Percentiles rank a stretch among this genome's conserved stretches.
These are phyloP conservation scores for Jackrogersella multiformis DNA, from an alignment of 495 filamentous ascomycete species.

Conservation along the genomic window DNA sequence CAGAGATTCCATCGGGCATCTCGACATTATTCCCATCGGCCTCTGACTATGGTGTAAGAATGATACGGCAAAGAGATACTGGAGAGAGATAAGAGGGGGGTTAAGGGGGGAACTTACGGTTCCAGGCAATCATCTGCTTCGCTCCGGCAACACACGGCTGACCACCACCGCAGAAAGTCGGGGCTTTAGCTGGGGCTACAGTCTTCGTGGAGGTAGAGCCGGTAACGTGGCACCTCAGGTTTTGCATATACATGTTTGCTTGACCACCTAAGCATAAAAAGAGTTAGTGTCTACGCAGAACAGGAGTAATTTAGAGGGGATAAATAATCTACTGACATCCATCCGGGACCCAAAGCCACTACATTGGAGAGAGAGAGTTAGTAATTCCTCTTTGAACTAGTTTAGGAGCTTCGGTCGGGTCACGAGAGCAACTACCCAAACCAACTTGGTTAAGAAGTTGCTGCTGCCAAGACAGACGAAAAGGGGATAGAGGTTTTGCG, in stretches of 20 bases:
- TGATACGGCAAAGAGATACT: not conserved
- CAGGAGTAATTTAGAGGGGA: not conserved
- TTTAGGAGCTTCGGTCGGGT: not conserved
- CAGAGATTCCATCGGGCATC: slow-evolving; percentile 39
- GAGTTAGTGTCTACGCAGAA: not conserved
- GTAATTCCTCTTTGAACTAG: not conserved
- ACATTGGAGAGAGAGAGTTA: not conserved
- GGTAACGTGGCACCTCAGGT: slow-evolving; percentile 63
- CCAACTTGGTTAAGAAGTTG: not conserved
- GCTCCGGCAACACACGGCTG: slow-evolving; percentile 60
- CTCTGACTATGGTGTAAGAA: slow-evolving; percentile 41
- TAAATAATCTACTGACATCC: slow-evolving; percentile 48
- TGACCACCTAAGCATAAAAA: slow-evolving; percentile 44
- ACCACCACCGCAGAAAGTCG: slow-evolving; percentile 54
- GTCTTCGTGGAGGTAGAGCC: slow-evolving; percentile 51
- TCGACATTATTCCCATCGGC: slow-evolving; percentile 53
- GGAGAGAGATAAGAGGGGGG: not conserved
- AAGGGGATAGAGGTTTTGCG: not conserved
- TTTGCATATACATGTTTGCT: slow-evolving; percentile 64
- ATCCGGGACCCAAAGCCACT: slow-evolving; percentile 65
- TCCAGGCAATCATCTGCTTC: slow-evolving; percentile 65
- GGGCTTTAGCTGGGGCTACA: slow-evolving; percentile 52
- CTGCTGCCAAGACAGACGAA: not conserved
- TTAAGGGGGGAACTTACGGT: slow-evolving; percentile 46
- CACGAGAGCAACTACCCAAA: too few species aligned